phyloP scores from a whole-genome alignment of 805 yeast species.

The Metschnikowia koreensis region DNA sequence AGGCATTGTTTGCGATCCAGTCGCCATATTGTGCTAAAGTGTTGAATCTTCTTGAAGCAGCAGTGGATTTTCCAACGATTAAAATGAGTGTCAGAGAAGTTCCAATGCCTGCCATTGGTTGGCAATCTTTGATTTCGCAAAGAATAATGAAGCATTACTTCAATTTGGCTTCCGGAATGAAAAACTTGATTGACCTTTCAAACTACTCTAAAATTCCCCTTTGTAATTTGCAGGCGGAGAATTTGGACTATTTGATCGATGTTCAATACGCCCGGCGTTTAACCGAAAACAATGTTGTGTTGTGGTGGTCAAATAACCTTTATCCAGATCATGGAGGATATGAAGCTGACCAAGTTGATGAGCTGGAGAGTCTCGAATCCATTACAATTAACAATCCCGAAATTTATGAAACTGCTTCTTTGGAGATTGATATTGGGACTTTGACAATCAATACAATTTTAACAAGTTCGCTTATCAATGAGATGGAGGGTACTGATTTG shows the following conservation, averaged over 20 bases:
- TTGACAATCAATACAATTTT: slow-evolving; percentile 82
- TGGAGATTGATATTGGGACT: slow-evolving; percentile 78
- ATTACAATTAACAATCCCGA: slow-evolving; percentile 77
- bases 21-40: slow-evolving; percentile 59
- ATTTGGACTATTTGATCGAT: slow-evolving; percentile 77
- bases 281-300: slow-evolving; percentile 58
- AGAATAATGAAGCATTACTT: slow-evolving; percentile 69
- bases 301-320: slow-evolving; percentile 92
- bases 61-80: slow-evolving; percentile 60
- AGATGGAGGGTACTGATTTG: slow-evolving; percentile 81
- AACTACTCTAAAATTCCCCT: slow-evolving; percentile 79
- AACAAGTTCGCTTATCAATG: slow-evolving; percentile 79
- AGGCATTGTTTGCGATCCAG: slow-evolving; percentile 66
- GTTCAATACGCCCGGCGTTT: slow-evolving; percentile 81
- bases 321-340: slow-evolving; percentile 82
- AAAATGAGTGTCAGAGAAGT: slow-evolving; percentile 58
- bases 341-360: slow-evolving; percentile 58
- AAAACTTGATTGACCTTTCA: slow-evolving; percentile 62
- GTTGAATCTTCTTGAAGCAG: slow-evolving; percentile 42
- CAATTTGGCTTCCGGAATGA: slow-evolving; percentile 70
- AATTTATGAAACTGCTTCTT: slow-evolving; percentile 68
- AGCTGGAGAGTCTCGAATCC: slow-evolving; percentile 60
- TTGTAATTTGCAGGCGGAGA: slow-evolving; percentile 79
- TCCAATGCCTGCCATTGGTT: slow-evolving; percentile 69
- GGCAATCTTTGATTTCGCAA: slow-evolving; percentile 70